phyloP scores from a whole-genome alignment of 2,329 filamentous ascomycete species.

The Arthroderma sp. region DNA sequence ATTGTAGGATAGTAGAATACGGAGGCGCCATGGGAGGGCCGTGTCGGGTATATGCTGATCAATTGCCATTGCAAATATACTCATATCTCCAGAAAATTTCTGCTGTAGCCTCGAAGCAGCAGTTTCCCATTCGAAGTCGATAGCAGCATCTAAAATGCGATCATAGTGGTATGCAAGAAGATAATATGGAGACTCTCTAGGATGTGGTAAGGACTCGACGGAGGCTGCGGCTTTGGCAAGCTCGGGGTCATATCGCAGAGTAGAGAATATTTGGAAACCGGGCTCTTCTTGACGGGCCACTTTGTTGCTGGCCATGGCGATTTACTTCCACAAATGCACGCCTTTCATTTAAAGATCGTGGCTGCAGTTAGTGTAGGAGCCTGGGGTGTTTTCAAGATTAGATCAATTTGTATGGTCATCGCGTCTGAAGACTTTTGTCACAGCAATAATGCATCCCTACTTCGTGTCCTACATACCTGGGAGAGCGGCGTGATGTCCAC shows the following conservation, averaged over 20 bases:
- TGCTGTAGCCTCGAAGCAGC: conserved; percentile 17
- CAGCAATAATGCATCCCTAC: no score
- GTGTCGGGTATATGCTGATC: conserved; percentile 21
- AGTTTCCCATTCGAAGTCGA: conserved; percentile 35
- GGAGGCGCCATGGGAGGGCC: conserved; percentile 25
- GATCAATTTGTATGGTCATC: no score
- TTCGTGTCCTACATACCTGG: no score
- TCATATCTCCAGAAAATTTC: conserved; percentile 17
- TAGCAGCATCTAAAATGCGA: conserved; percentile 52
- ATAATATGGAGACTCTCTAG: conserved; percentile 51
- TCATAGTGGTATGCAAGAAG: conserved; percentile 68
- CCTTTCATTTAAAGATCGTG: no score
- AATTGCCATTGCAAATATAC: conserved; percentile 16
- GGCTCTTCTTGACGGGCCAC: conserved; percentile 1
- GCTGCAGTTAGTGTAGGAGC: no score
- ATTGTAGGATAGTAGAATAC: conserved; percentile 20
- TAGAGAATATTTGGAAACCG: conserved; percentile 53
- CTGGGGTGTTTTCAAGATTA: no score
- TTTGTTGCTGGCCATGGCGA: no score
- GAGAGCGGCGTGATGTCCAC: no score
- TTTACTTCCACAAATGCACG: no score
- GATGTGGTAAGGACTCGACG: conserved; percentile 22
- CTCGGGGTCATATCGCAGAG: conserved; percentile 55
- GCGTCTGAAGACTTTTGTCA: no score
- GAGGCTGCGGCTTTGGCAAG: conserved; percentile 31